These are phyloP conservation scores for Bassia scoparia DNA, from an alignment of 148 eudicot genomes.

Conservation along the genomic window DNA sequence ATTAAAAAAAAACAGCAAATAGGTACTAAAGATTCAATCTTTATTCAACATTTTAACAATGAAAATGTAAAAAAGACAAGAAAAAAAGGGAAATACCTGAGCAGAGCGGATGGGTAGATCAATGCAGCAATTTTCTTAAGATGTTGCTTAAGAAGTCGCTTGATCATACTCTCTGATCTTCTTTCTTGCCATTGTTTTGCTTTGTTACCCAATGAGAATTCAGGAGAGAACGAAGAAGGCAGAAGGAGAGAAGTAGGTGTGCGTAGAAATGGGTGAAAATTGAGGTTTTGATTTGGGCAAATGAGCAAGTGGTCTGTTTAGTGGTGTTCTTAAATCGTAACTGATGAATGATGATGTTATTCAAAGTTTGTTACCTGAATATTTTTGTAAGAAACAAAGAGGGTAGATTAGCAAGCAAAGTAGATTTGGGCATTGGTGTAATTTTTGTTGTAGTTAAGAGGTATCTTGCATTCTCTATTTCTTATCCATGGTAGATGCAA, in stretches of 20 bases:
- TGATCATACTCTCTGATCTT: conserved; percentile 91
- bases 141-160: conserved; percentile 74
- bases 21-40: conserved; percentile 11
- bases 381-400: background rate
- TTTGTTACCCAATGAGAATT: no score
- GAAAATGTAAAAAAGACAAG: background rate
- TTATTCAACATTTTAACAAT: background rate
- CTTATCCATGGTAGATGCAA: no score
- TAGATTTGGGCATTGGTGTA: background rate
- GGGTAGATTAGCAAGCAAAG: conserved; percentile 4
- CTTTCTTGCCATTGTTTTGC: conserved; percentile 88
- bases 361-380: conserved; percentile 1
- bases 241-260: conserved; percentile 6
- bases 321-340: no score
- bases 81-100: conserved; percentile 39
- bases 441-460: conserved; percentile 3
- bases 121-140: conserved; percentile 52
- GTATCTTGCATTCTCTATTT: no score
- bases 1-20: background rate
- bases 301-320: background rate
- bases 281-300: background rate
- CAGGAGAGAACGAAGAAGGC: background rate
- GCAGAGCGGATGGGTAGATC: conserved; percentile 71
- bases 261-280: background rate
- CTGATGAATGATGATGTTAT: background rate